phyloP scores from a whole-genome alignment of 164 flowering plant species.

The Stephania cephalantha region DNA sequence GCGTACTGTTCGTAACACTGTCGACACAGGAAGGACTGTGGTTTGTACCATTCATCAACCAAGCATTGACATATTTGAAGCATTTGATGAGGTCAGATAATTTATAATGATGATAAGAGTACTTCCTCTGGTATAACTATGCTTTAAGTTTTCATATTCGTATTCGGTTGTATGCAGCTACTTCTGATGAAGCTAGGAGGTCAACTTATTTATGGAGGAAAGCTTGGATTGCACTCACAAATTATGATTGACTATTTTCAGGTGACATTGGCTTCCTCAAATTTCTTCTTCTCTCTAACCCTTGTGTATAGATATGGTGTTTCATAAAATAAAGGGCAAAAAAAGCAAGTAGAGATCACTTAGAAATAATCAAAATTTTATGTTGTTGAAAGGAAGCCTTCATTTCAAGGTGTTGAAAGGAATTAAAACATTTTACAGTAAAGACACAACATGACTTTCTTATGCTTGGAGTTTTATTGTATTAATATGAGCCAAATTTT shows the following conservation, averaged over 20 bases:
- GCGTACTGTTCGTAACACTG: slow-evolving; percentile 39
- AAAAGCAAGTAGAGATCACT: not conserved
- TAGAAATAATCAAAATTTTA: no score
- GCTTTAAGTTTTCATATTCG: not conserved
- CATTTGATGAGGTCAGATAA: slow-evolving; percentile 39
- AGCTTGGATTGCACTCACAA: slow-evolving; percentile 64
- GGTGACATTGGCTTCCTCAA: slow-evolving; percentile 31
- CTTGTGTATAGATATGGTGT: not conserved
- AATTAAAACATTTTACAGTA: not conserved
- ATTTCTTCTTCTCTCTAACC: not conserved
- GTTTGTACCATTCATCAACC: slow-evolving; percentile 58
- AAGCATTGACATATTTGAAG: slow-evolving; percentile 44
- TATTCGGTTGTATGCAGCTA: slow-evolving; percentile 36
- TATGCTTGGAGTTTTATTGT: not conserved
- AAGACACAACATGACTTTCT: not conserved
- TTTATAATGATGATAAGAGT: not conserved
- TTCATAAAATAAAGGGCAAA: not conserved
- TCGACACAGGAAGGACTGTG: slow-evolving; percentile 29
- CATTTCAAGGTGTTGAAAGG: not conserved
- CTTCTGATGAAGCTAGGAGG: slow-evolving; percentile 96
- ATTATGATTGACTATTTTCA: slow-evolving; percentile 70
- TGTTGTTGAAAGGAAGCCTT: not conserved
- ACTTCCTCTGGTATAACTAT: not conserved
- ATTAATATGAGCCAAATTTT: no score
- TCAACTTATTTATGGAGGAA: slow-evolving; percentile 79